Base-by-base conservation (phyloP, 164 flowering plant genomes). In the Cinnamomum micranthum region DNA sequence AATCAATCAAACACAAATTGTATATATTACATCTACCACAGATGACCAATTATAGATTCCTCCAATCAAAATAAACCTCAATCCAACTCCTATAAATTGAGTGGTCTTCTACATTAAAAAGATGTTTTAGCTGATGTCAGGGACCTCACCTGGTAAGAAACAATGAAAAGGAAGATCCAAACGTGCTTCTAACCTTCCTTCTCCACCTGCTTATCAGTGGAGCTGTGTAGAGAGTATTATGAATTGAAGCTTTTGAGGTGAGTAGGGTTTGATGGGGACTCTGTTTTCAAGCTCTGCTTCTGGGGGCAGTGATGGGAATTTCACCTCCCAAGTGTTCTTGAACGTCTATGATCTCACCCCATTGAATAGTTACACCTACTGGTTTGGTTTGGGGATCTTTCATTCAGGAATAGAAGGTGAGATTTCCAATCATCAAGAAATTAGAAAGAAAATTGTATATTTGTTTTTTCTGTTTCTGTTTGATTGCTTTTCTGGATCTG, bases 331-430 rank as follows among this genome's bases (percentile, higher is more conserved):
- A 72, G 89, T 92, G 74, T 65, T 84, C 14, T 70, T 92, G 85
- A 91, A 92, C 70, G 86, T 92, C 20, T 92, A 92, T 76, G 97
- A 92, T 82, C 91, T 92, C 72, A 90, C 93, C 19, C 91, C 95
- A 63, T 11, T 86, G 73, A 91, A 91, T 74, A 75, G 80, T 78
- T 92, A 92, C 82, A 77, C 78, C 50, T 80, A 65, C 71, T 88
- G 89, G 89, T 81, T 90, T 71, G 94, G 97, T 19, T 59, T 87
- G 22, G 96, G 94, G 15, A 87, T 90, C 73, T 92, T 88, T 68
- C 97, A 91, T 76, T 90, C 97, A 0, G 97, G 92, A 50, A 87
- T 90, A 76, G 88, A 92, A 90, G 90, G 94, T 91, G 65, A 62
- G 51, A 69, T 65, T 50, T 50, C 14, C 20, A 23, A 13, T 64